phyloP scores from a whole-genome alignment of 2,329 filamentous ascomycete species.

The Polychaeton citri region DNA sequence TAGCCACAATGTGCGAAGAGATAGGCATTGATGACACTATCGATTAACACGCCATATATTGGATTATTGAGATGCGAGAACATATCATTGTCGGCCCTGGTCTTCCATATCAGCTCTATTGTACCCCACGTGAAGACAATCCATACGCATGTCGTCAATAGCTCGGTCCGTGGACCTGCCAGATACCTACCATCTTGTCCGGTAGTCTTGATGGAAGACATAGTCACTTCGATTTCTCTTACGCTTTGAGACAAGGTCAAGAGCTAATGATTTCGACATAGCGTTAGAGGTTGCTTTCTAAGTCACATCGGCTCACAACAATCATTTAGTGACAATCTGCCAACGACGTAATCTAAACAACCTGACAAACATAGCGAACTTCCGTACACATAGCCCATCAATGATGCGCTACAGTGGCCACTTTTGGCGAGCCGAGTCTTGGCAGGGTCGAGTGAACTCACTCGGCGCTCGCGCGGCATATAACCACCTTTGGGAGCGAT shows the following conservation, averaged over 20 bases:
- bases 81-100: conserved; percentile 86
- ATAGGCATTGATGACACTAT: conserved; percentile 82
- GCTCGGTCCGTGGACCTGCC: neutral
- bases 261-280: conserved; percentile 3
- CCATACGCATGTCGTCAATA: neutral
- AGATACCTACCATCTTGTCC: conserved; percentile 60
- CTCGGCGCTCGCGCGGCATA: no score
- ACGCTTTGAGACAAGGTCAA: conserved; percentile 11
- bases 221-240: conserved; percentile 53
- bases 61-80: conserved; percentile 60
- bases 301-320: no score
- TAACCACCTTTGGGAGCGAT: no score
- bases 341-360: no score
- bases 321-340: no score
- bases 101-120: neutral
- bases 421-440: no score
- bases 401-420: no score
- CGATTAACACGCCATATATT: conserved; percentile 36
- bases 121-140: neutral
- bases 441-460: no score
- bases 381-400: no score
- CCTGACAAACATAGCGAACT: no score
- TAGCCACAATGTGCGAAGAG: conserved; percentile 67
- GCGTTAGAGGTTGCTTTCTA: no score
- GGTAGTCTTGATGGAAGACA: conserved; percentile 63